These are phyloP conservation scores for Zalaria sp. DNA, from an alignment of 2,329 filamentous ascomycete species.

Conservation along the genomic window DNA sequence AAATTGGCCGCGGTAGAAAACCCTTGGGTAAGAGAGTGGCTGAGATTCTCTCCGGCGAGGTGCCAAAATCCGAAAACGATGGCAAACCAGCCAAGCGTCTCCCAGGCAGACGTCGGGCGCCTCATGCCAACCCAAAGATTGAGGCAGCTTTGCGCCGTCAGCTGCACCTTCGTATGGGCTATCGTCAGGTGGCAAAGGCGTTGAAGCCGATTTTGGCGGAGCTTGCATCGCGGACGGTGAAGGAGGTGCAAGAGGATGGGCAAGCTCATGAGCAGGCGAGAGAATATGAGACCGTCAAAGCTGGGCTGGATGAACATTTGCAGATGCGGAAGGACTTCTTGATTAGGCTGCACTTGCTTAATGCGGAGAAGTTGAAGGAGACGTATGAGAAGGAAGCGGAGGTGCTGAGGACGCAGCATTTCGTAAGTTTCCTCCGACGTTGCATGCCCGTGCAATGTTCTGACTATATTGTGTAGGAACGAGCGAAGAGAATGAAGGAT, in stretches of 20 bases:
- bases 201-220: slow-evolving; percentile 53
- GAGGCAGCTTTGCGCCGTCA: slow-evolving; percentile 40
- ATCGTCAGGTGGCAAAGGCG: slow-evolving; percentile 46
- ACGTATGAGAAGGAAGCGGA: slow-evolving; percentile 19
- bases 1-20: not conserved
- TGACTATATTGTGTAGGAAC: slow-evolving; percentile 3
- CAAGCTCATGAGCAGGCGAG: slow-evolving; percentile 38
- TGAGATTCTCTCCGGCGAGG: not conserved
- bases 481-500: slow-evolving; percentile 12
- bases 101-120: slow-evolving; percentile 29
- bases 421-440: slow-evolving; percentile 19
- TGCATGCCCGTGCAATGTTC: slow-evolving; percentile 16
- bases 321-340: slow-evolving; percentile 24
- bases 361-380: slow-evolving; percentile 22
- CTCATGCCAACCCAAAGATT: slow-evolving; percentile 29
- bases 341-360: slow-evolving; percentile 21
- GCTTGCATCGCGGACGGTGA: slow-evolving; percentile 46
- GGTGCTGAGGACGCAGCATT: slow-evolving; percentile 20
- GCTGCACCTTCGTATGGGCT: slow-evolving; percentile 51
- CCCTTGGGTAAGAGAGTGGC: not conserved
- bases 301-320: slow-evolving; percentile 36
- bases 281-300: slow-evolving; percentile 39
- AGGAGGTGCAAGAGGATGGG: slow-evolving; percentile 41
- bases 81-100: slow-evolving; percentile 4
- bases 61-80: slow-evolving; percentile 1